Evolutionary conservation across 352 stramenopile genomes (phyloP).

Genomic region (Globisporangium mamillatum): DNA sequence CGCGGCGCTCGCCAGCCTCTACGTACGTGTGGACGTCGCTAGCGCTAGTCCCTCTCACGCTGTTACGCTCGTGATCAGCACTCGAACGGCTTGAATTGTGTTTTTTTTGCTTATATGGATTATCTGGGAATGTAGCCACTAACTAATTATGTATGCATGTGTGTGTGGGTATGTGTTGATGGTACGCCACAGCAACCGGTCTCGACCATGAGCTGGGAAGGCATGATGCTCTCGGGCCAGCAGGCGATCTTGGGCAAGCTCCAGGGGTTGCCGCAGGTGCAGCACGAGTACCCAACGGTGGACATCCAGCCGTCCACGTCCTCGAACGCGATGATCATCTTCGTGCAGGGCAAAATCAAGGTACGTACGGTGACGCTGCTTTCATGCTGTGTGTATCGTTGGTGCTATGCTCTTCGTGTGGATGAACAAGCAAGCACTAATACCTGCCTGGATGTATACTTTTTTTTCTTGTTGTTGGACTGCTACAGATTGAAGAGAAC

Average conservation of each 20-base stretch:
- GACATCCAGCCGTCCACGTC: slow-evolving; percentile 93
- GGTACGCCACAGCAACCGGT: slow-evolving; percentile 46
- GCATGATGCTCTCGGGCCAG: slow-evolving; percentile 59
- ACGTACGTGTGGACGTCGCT: slow-evolving; percentile 44
- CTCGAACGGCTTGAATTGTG: background rate
- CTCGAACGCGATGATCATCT: slow-evolving; percentile 93
- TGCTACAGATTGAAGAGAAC: slow-evolving; percentile 87
- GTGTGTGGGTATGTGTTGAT: slow-evolving; percentile 5
- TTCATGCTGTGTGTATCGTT: background rate
- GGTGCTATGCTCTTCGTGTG: background rate
- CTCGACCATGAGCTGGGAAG: slow-evolving; percentile 84
- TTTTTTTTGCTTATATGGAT: background rate
- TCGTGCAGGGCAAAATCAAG: slow-evolving; percentile 91
- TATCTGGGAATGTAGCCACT: background rate
- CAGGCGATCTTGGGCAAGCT: slow-evolving; percentile 91
- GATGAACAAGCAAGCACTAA: background rate
- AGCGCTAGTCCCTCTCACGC: background rate
- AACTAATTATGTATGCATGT: background rate
- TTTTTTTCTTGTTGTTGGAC: background rate
- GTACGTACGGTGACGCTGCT: slow-evolving; percentile 15
- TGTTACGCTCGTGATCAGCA: no score
- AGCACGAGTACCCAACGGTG: slow-evolving; percentile 85
- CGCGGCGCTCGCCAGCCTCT: slow-evolving; percentile 65
- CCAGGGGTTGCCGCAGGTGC: slow-evolving; percentile 52
- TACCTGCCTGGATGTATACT: background rate